Base-by-base conservation (phyloP, 129 eudicot species). In the Rutidosis leptorrhynchoides region DNA sequence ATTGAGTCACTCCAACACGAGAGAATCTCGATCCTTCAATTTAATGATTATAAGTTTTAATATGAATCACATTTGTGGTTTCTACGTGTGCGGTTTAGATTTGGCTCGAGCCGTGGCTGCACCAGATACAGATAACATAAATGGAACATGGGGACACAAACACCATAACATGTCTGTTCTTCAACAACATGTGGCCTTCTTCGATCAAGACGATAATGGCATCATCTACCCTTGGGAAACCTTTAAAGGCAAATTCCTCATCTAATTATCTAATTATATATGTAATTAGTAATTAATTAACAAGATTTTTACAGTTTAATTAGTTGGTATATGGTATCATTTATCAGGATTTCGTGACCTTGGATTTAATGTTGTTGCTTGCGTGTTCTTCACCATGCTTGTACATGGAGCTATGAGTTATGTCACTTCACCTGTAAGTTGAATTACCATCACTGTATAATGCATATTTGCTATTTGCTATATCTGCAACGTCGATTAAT, bases 151-250 rank as follows among this genome's bases (percentile, higher is more conserved):
- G 79, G 85, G 89, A 0, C 83, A 83, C 65, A 80, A 81, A 52
- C 89, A 83, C 52, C 56, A 46, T 28, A 74, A 77, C 65, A 77
- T 80, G 83, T 69, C 85, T 1, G 89, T 83, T 67, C 79, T 83
- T 29, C 89, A 83, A 32, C 85, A 83, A 12, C 89, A 83, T 58
- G 76, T 77, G 10, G 81, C 89, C 59, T 83, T 83, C 71, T 83
- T 83, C 9, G 85, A 83, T 53, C 89, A 77, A 62, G 83, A 83
- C 30, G 68, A 69, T 8, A 74, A 80, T 63, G 89, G 89, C 48
- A 74, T 83, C 33, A 71, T 83, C 28, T 80, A 83, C 63, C 89
- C 83, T 25, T 69, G 76, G 85, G 85, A 83, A 72, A 77, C 81
- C 5, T 83, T 65, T 55, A 80, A 63, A 66, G 89, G 89, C 67